Percentiles rank a stretch among this genome's conserved stretches.
Evolutionary conservation across 352 stramenopile genomes (phyloP).

Genomic region (Pythium aristosporum): DNA sequence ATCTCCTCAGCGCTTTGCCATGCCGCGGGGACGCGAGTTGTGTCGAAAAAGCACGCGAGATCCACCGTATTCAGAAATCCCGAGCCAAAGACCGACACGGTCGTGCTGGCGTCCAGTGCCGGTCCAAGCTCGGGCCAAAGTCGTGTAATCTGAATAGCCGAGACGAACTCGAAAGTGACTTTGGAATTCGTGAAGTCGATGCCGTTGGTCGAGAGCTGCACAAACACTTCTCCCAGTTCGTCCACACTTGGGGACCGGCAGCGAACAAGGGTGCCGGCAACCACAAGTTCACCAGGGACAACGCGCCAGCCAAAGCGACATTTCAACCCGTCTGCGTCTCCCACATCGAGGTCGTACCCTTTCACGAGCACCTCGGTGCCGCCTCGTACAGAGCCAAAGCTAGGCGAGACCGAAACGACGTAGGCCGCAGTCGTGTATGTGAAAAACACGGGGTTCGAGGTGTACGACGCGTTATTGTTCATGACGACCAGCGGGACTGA

Average conservation of each 20-base stretch:
- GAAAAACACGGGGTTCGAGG: constrained; percentile 76
- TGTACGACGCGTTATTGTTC: constrained; percentile 68
- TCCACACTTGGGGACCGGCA: constrained; percentile 45
- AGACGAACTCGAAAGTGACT: constrained; percentile 45
- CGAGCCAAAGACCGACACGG: constrained; percentile 59
- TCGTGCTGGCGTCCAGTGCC: constrained; percentile 51
- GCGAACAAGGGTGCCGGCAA: constrained; percentile 29
- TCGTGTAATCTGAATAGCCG: constrained; percentile 43
- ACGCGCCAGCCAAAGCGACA: constrained; percentile 46
- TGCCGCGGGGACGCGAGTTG: constrained; percentile 31
- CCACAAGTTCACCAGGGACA: constrained; percentile 37
- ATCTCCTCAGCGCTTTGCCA: constrained; percentile 55
- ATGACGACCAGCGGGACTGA: constrained; percentile 53
- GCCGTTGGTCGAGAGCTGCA: constrained; percentile 66
- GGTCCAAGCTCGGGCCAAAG: constrained; percentile 56
- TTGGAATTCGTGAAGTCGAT: constrained; percentile 48
- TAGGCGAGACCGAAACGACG: constrained; percentile 57
- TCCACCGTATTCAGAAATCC: constrained; percentile 60
- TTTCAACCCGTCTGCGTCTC: constrained; percentile 24
- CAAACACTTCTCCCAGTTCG: constrained; percentile 24
- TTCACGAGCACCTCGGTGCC: constrained; percentile 57
- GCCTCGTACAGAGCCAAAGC: constrained; percentile 43
- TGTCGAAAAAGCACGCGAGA: constrained; percentile 59
- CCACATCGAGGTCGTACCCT: constrained; percentile 62
- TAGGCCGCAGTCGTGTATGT: constrained; percentile 58